Evolutionary conservation across 2,329 filamentous ascomycete species (phyloP).

Genomic region (Fusarium sp.): DNA sequence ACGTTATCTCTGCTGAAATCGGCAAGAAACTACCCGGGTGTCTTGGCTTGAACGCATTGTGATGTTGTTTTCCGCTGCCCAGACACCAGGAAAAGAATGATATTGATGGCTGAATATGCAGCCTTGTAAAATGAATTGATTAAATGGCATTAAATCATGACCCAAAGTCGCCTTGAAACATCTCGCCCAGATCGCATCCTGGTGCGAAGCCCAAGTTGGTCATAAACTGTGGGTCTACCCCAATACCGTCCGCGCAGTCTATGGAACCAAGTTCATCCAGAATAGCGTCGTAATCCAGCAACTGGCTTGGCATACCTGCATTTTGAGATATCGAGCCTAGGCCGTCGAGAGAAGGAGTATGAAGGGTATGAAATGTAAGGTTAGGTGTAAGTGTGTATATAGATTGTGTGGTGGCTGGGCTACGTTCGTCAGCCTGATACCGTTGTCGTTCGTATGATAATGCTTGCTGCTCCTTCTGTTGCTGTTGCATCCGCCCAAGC

Average conservation of each 20-base stretch:
- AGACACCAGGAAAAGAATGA: neutral
- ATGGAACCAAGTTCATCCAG: conserved; percentile 65
- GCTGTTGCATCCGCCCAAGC: conserved; percentile 42
- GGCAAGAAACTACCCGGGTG: neutral
- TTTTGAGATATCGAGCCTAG: conserved; percentile 41
- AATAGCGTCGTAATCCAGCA: conserved; percentile 64
- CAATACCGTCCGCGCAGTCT: conserved; percentile 62
- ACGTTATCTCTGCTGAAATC: neutral
- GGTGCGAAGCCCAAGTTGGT: conserved; percentile 74
- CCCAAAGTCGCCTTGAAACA: conserved; percentile 59
- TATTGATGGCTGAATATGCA: conserved; percentile 1
- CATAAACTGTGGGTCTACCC: conserved; percentile 73
- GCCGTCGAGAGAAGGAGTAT: conserved; percentile 39
- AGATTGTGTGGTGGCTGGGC: conserved; percentile 40
- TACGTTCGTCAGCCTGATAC: conserved; percentile 36
- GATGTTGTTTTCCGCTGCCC: neutral
- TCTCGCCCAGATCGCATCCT: conserved; percentile 69
- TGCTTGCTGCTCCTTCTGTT: conserved; percentile 38
- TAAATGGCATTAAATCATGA: conserved; percentile 42
- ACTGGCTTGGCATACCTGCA: conserved; percentile 40
- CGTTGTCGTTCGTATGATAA: conserved; percentile 42
- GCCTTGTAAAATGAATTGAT: conserved; percentile 22
- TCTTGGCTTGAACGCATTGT: neutral
- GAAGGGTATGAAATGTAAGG: conserved; percentile 44
- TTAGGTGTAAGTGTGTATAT: conserved; percentile 44